Percentiles rank a stretch among this genome's conserved stretches.
These are phyloP conservation scores for Didymosphaeria variabile DNA, from an alignment of 2,329 filamentous ascomycete genomes.

Conservation along the genomic window DNA sequence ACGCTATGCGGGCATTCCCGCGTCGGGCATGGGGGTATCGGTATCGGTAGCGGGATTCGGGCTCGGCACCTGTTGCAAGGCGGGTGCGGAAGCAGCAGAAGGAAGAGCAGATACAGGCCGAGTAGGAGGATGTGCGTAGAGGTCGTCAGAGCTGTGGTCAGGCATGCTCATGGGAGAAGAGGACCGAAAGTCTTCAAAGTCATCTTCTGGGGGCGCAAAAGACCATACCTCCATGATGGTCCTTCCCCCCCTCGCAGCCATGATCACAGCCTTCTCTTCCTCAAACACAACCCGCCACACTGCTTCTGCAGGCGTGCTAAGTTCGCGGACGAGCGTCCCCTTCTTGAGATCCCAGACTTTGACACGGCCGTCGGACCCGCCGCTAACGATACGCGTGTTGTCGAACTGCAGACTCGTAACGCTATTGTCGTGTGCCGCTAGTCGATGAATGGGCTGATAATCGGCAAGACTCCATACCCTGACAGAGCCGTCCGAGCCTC, in stretches of 20 bases:
- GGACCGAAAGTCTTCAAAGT: slow-evolving; percentile 47
- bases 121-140: slow-evolving; percentile 4
- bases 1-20: slow-evolving; percentile 15
- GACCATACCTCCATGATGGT: slow-evolving; percentile 99
- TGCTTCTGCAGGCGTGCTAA: slow-evolving; percentile 89
- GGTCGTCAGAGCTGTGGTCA: slow-evolving; percentile 46
- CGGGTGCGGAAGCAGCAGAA: slow-evolving; percentile 28
- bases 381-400: slow-evolving; percentile 92
- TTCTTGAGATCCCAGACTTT: slow-evolving; percentile 98
- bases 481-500: slow-evolving; percentile 94
- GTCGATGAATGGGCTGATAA: slow-evolving; percentile 89
- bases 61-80: slow-evolving; percentile 20
- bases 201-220: slow-evolving; percentile 81
- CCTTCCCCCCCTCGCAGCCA: slow-evolving; percentile 83
- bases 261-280: slow-evolving; percentile 96
- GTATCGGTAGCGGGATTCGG: background rate
- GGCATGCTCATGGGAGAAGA: slow-evolving; percentile 55
- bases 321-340: slow-evolving; percentile 86
- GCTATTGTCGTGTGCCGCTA: slow-evolving; percentile 97
- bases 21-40: slow-evolving; percentile 46
- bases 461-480: slow-evolving; percentile 93
- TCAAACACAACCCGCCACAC: slow-evolving; percentile 99
- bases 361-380: slow-evolving; percentile 95
- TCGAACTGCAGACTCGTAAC: slow-evolving; percentile 98
- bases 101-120: slow-evolving; percentile 45